These are phyloP conservation scores for Leishmania amazonensis DNA, from an alignment of 208 protist species.

Conservation along the genomic window DNA sequence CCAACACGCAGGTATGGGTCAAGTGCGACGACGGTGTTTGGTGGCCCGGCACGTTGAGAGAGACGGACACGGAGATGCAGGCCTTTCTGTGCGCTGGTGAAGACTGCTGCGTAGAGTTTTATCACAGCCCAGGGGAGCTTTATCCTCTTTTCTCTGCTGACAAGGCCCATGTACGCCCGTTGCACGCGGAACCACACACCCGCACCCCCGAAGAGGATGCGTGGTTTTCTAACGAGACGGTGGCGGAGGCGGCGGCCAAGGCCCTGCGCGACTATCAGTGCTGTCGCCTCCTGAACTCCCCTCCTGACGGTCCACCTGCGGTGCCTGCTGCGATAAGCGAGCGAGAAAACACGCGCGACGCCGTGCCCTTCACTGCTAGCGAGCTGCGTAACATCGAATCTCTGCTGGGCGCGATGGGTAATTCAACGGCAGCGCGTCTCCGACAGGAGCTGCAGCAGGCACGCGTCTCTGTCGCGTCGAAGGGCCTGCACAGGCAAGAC, in stretches of 20 bases:
- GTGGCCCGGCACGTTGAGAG: constrained; percentile 72
- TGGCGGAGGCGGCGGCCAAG: constrained; percentile 20
- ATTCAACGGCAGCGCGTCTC: constrained; percentile 38
- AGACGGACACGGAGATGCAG: constrained; percentile 24
- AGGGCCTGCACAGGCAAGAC: constrained; percentile 14
- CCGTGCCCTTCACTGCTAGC: constrained; percentile 30
- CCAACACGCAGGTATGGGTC: constrained; percentile 70
- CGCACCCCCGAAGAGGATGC: constrained; percentile 44
- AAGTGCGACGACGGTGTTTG: constrained; percentile 82
- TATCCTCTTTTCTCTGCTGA: constrained; percentile 51
- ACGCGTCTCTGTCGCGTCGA: constrained; percentile 29
- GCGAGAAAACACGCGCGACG: not conserved
- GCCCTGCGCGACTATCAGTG: constrained; percentile 29
- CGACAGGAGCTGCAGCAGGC: constrained; percentile 29
- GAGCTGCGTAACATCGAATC: constrained; percentile 63
- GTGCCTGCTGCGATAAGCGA: not conserved
- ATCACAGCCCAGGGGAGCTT: constrained; percentile 65
- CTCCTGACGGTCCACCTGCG: not conserved
- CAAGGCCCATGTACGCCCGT: constrained; percentile 28
- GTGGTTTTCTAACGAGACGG: constrained; percentile 38
- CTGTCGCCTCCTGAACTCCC: not conserved
- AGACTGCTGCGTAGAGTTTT: constrained; percentile 79
- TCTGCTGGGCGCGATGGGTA: constrained; percentile 51
- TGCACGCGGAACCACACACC: constrained; percentile 38
- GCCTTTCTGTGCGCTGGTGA: constrained; percentile 37